Percentiles rank a stretch among this genome's conserved stretches.
Conservation (phyloP, 176 grass and related monocot species). For the Tuctoria greenei region DNA sequence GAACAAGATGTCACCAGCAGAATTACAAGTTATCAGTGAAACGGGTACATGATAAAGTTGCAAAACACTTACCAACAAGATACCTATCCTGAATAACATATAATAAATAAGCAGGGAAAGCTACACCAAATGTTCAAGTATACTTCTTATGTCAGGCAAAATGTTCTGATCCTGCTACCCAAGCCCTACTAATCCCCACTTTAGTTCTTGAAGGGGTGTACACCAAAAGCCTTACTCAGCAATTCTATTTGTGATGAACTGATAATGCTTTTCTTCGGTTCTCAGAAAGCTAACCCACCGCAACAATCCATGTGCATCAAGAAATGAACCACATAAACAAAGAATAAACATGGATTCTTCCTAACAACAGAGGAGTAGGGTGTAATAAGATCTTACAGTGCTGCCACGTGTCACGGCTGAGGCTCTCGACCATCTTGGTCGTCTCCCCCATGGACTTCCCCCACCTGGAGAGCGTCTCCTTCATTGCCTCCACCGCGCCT, state of each 20-base stretch:
- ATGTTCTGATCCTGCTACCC: constrained; percentile 1
- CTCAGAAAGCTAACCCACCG: constrained; percentile 4
- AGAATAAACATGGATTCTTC: neutral
- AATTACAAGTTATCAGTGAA: neutral
- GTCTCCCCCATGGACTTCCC: constrained; percentile 77
- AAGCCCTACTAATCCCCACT: neutral
- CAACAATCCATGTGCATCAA: constrained; percentile 23
- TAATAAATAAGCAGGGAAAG: neutral
- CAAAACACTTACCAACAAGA: neutral
- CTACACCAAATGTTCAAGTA: neutral
- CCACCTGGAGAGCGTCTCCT: constrained; percentile 67
- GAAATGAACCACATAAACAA: constrained; percentile 35
- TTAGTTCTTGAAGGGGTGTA: neutral
- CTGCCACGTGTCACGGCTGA: constrained; percentile 86
- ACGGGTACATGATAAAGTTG: too few species aligned
- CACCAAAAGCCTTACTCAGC: constrained; percentile 25
- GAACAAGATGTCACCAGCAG: neutral
- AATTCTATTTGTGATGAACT: constrained; percentile 5
- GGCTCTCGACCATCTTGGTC: constrained; percentile 68
- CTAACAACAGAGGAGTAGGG: neutral
- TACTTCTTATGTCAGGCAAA: neutral
- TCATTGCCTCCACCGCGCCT: constrained; percentile 80
- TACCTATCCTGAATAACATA: neutral
- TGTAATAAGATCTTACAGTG: constrained; percentile 65
- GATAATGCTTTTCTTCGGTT: constrained; percentile 30